These are phyloP conservation scores for Xylaria sp. DNA, from an alignment of 2,329 filamentous ascomycete genomes.

Conservation along the genomic window DNA sequence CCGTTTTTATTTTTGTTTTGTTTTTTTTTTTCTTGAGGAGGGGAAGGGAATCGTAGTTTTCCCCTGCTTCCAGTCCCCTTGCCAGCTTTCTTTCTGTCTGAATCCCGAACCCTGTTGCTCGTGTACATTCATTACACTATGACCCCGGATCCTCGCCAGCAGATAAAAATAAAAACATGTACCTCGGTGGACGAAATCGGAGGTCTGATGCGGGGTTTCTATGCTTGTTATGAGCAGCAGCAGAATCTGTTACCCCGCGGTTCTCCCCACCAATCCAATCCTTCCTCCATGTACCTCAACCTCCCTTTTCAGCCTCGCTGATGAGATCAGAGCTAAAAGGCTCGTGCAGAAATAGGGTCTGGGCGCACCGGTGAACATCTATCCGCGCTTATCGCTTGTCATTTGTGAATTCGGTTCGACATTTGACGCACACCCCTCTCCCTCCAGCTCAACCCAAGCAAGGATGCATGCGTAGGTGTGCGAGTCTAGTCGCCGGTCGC, in stretches of 20 bases:
- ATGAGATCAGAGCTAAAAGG: background rate
- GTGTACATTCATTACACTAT: background rate
- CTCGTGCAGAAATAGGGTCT: constrained; percentile 12
- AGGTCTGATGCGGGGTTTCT: constrained; percentile 24
- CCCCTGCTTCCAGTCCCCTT: background rate
- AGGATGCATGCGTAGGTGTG: background rate
- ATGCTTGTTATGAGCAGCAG: constrained; percentile 3
- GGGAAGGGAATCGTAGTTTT: background rate
- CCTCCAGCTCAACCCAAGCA: background rate
- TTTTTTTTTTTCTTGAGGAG: background rate
- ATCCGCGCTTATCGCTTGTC: constrained; percentile 23
- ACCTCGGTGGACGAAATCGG: background rate
- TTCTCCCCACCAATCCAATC: constrained; percentile 30
- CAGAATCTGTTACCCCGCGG: constrained; percentile 34
- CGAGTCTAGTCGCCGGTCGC: background rate
- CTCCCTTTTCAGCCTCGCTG: constrained; percentile 30
- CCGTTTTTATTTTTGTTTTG: background rate
- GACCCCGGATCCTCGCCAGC: background rate
- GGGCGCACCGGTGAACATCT: constrained; percentile 15
- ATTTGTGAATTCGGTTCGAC: background rate
- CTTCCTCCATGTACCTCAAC: constrained; percentile 14
- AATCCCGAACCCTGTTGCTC: background rate
- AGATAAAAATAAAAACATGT: background rate
- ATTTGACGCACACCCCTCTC: no score
- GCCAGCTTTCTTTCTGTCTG: background rate